Evolutionary conservation across 805 yeast species (phyloP).

Genomic region (Yarrowia sp.): DNA sequence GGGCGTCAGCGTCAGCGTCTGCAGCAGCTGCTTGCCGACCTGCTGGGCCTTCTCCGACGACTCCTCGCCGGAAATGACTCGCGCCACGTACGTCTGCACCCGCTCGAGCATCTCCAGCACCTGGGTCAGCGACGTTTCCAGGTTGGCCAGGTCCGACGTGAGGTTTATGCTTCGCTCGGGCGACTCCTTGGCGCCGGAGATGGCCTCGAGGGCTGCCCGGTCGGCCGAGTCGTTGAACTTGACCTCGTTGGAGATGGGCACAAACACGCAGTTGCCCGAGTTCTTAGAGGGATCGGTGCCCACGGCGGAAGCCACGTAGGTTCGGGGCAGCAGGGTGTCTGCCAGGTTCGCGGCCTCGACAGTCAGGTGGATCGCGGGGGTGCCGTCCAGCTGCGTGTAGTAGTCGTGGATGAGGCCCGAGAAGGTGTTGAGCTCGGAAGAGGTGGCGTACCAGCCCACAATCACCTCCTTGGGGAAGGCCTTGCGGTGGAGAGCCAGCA

Average conservation of each 20-base stretch:
- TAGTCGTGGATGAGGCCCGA: slow-evolving; percentile 79
- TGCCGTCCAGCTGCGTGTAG: slow-evolving; percentile 67
- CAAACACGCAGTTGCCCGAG: slow-evolving; percentile 57
- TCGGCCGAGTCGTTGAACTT: slow-evolving; percentile 56
- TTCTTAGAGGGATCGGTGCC: slow-evolving; percentile 49
- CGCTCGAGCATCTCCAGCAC: slow-evolving; percentile 43
- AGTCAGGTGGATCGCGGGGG: slow-evolving; percentile 78
- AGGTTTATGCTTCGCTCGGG: slow-evolving; percentile 38
- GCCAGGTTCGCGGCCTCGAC: slow-evolving; percentile 49
- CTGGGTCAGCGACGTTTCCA: slow-evolving; percentile 41
- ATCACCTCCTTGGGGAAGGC: slow-evolving; percentile 69
- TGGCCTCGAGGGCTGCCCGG: slow-evolving; percentile 38
- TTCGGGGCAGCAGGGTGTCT: slow-evolving; percentile 52
- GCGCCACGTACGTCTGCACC: slow-evolving; percentile 40
- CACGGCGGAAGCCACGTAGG: slow-evolving; percentile 76
- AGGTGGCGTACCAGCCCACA: slow-evolving; percentile 77
- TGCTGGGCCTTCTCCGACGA: slow-evolving; percentile 40
- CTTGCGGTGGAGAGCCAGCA: slow-evolving; percentile 68
- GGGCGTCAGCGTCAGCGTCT: slow-evolving; percentile 43
- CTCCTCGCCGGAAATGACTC: slow-evolving; percentile 32
- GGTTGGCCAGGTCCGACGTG: slow-evolving; percentile 37
- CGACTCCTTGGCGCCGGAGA: slow-evolving; percentile 39
- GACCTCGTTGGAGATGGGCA: slow-evolving; percentile 69
- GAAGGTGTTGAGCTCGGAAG: slow-evolving; percentile 60
- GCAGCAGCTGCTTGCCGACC: slow-evolving; percentile 65